Evolutionary conservation across 257 asterid species (phyloP).

Genomic region (Nicotiana obtusifolia): DNA sequence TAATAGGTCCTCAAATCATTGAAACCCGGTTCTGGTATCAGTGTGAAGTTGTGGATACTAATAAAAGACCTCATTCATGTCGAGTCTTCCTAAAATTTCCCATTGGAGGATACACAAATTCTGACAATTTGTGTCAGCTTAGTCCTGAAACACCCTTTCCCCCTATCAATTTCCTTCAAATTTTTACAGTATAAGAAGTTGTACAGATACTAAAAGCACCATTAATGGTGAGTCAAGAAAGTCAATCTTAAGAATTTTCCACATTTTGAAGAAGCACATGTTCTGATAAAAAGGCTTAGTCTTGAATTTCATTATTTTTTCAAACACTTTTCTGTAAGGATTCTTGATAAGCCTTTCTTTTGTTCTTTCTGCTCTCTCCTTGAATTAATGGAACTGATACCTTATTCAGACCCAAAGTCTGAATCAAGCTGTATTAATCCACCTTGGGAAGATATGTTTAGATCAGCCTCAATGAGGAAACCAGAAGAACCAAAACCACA

Average conservation of each 20-base stretch:
- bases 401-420: constrained; percentile 52
- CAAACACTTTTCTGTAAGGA: not conserved
- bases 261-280: not conserved
- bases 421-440: constrained; percentile 38
- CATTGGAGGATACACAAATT: not conserved
- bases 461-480: constrained; percentile 83
- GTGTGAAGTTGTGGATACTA: not conserved
- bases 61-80: not conserved
- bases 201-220: not conserved
- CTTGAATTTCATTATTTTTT: not conserved
- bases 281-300: not conserved
- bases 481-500: constrained; percentile 44
- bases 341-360: not conserved
- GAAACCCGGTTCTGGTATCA: not conserved
- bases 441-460: constrained; percentile 95
- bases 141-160: not conserved
- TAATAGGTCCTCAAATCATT: not conserved
- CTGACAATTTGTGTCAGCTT: constrained; percentile 3
- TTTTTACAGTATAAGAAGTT: not conserved
- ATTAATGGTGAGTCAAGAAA: not conserved
- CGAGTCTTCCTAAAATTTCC: not conserved
- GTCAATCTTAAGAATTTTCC: not conserved
- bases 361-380: constrained; percentile 1
- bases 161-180: not conserved
- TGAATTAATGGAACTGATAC: constrained; percentile 48